Evolutionary conservation across 108 stramenopile genomes (phyloP), one percentile per base, ranked within the genome.

Genomic region (Pelagomonas calceolata): DNA sequence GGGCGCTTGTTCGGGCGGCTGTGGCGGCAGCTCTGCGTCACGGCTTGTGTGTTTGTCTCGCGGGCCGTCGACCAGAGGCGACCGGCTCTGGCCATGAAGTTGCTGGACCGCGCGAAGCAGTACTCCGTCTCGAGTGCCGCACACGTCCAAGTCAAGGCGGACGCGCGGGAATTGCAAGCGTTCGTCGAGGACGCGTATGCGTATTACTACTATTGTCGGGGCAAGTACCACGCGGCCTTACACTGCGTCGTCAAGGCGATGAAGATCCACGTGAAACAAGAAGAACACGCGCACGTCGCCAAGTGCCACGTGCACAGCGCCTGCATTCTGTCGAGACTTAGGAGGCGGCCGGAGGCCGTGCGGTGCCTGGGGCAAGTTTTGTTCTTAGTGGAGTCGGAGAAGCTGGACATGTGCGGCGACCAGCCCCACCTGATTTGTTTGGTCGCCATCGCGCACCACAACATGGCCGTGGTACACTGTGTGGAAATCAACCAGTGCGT

Each of bases 381-480:
- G 26, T 21, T 72, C 32, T 75, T 84, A 74, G 75, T 82, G 0
- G 79, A 81, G 21, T 51, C 32, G 45, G 81, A 79, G 9, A 30
- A 35, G 30, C 73, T 86, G 31, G 83, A 84, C 32, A 67, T 70
- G 30, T 67, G 76, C 32, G 65, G 73, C 33, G 68, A 75, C 63
- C 75, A 72, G 33, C 72, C 84, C 31, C 82, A 88, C 65, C 72
- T 77, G 64, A 67, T 88, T 17, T 84, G 85, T 65, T 39, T 86
- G 34, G 80, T 85, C 34, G 77, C 84, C 37, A 78, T 86, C 17
- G 75, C 82, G 34, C 86, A 88, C 67, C 85, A 86, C 73, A 88
- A 88, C 75, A 80, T 88, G 34, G 87, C 85, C 0, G 85, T 84
- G 32, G 82, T 82, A 78, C 79, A 80, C 69, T n/a, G n/a, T n/a